Base-by-base conservation (phyloP, 116 monocot species). In the Zostera marina region DNA sequence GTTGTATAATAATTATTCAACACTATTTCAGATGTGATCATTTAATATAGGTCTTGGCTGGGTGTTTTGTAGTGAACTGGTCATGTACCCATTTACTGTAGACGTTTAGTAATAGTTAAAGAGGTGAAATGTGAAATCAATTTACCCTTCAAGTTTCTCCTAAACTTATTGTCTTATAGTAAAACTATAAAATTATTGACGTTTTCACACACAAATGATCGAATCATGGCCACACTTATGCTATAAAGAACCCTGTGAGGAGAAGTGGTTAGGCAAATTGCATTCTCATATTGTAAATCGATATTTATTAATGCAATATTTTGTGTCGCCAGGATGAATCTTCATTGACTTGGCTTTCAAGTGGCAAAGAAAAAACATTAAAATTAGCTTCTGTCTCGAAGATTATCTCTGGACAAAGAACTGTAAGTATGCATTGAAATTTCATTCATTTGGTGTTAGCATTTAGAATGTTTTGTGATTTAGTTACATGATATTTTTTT, bases 401-500 rank as follows among this genome's bases (percentile, higher is more conserved):
- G 58, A 75, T 83, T 40, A 75, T 79, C 38, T 64, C 68, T 39
- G 83, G 79, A 17, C 79, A 83, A 74, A 83, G 79, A 79, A 83
- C 83, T 54, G 79, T 83, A 62, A 83, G 83, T 65, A n/a, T 38
- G 52, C 61, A 32, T 53, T 8, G 11, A 12, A 6, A 38, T 8
- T 3, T 1, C 1, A 44, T 51, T 51, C 8, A 38, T 24, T 39
- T 52, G 12, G 12, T 48, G 17, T 7, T 42, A 19, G 19, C 14
- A 17, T 17, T 39, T 49, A 12, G 9, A 63, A 19, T 63, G 10
- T 40, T 14, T 41, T 22, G 26, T 26, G 26, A 4, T 4, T 2
- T 26, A 4, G 4, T 26, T 1, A 2, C n/a, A n/a, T 26, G 1
- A 1, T 26, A 26, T 25, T 42, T 52, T 51, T 1, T n/a, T 57